Conservation (phyloP, 2,329 filamentous ascomycete genomes). For the Aspergillaceae sp. region DNA sequence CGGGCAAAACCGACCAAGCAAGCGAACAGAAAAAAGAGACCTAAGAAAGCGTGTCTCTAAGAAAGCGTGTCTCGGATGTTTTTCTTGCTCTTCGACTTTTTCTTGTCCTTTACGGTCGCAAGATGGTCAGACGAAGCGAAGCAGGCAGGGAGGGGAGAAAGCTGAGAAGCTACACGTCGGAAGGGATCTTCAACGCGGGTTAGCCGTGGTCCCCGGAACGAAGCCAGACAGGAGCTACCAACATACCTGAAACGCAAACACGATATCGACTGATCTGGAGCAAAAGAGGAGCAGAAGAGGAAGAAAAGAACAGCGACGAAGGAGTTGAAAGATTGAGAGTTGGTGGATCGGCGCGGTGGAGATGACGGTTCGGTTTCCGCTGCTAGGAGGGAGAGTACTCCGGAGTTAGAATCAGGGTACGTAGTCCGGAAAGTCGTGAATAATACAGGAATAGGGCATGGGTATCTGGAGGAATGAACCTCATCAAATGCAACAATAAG, state of each 20-base stretch:
- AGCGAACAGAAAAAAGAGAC: neutral
- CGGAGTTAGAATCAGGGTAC: too few species aligned
- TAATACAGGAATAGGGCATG: too few species aligned
- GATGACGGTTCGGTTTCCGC: slow-evolving; percentile 9
- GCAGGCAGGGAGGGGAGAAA: neutral
- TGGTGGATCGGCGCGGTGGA: slow-evolving; percentile 23
- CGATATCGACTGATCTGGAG: too few species aligned
- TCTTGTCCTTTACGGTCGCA: neutral
- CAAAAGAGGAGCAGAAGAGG: slow-evolving; percentile 4
- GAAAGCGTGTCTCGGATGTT: neutral
- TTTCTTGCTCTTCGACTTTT: too few species aligned
- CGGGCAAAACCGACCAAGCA: too few species aligned
- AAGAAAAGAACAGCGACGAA: slow-evolving; percentile 14
- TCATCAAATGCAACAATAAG: too few species aligned
- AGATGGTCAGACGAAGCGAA: neutral
- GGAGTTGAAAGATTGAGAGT: slow-evolving; percentile 20
- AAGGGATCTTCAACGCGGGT: slow-evolving; percentile 2
- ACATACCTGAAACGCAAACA: slow-evolving; percentile 3
- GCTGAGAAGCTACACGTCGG: slow-evolving; percentile 5
- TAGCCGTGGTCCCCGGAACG: neutral
- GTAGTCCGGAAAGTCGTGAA: too few species aligned
- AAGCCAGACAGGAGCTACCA: neutral
- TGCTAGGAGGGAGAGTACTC: slow-evolving; percentile 3
- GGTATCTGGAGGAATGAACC: too few species aligned
- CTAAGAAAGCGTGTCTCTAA: neutral